Evolutionary conservation across 345 rosid genomes (phyloP).

Genomic region (Dipteronia dyeriana): DNA sequence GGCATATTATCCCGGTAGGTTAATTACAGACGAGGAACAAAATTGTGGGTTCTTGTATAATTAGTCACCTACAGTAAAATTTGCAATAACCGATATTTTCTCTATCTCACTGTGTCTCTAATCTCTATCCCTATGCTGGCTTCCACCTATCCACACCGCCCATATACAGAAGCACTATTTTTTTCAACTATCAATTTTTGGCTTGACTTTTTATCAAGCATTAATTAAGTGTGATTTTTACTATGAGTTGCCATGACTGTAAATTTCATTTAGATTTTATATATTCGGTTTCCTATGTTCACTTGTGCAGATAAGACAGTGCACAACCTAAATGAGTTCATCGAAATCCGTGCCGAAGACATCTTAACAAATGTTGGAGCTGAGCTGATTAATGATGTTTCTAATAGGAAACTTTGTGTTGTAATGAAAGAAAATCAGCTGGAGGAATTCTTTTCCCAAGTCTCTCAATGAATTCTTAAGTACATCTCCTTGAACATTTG

Average conservation of each 20-base stretch:
- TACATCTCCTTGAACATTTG: neutral
- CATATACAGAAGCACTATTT: neutral
- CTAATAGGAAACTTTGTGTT: conserved; percentile 54
- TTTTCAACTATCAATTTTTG: neutral
- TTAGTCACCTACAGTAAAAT: neutral
- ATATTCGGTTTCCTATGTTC: neutral
- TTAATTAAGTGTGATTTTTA: neutral
- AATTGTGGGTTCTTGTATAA: neutral
- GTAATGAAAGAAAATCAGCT: conserved; percentile 56
- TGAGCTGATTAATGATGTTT: conserved; percentile 33
- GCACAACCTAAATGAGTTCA: conserved; percentile 76
- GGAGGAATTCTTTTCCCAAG: conserved; percentile 53
- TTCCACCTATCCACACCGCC: neutral
- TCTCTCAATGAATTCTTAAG: conserved; percentile 19
- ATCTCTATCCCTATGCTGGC: neutral
- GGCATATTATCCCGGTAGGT: neutral
- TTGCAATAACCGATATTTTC: neutral
- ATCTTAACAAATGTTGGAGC: conserved; percentile 32
- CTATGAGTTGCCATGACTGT: too few species aligned
- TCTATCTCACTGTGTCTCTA: neutral
- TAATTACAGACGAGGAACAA: neutral
- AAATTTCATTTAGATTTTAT: neutral
- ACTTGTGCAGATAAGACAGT: conserved; percentile 55
- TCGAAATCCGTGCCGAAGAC: conserved; percentile 48
- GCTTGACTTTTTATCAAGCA: neutral